Base-by-base conservation (phyloP, 2,329 filamentous ascomycete species). In the Ramularia endophylla region DNA sequence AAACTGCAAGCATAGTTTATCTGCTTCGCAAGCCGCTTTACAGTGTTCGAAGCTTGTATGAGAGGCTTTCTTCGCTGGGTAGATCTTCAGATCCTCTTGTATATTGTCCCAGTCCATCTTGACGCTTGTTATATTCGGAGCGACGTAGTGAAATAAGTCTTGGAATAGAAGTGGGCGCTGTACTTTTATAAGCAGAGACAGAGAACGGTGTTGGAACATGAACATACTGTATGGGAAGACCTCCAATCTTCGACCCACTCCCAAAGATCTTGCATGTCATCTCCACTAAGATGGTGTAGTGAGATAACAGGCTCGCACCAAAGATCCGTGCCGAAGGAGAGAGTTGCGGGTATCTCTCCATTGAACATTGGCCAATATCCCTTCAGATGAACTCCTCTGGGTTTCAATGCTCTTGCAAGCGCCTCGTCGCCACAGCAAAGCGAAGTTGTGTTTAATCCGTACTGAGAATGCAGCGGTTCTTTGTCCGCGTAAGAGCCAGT, bases 301-400 rank as follows among this genome's bases (percentile, higher is more conserved):
- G 66, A 71, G 40, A 73, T 52, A 1, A 66, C 64, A 3, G 70
- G 70, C 46, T 72, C 68, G 20, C 70, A 73, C 70, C 70, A 73
- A 43, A 70, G 61, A n/a, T 48, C 48, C 9, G 64, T 57, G 27
- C 64, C 62, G 33, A 66, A 72, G 0, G 70, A 68, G 42, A 12
- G 57, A 59, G 45, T 67, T 58, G 40, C 62, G 52, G 65, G 65
- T 11, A 59, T 63, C 39, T 68, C 41, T 8, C 46, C 43, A 28
- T 57, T 54, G 27, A 53, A 51, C 5, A 55, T 51, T 4, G 55
- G 55, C 49, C 50, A 58, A 8, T 52, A 50, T 25, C 48, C 34
- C 3, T 44, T 51, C 8, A 56, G 39, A 5, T 35, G 35, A 3
- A 47, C 44, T 12, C 54, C 48, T 7, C 46, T 38, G 8, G 52